phyloP scores from a whole-genome alignment of 495 filamentous ascomycete species.

The Penicillium lagena region DNA sequence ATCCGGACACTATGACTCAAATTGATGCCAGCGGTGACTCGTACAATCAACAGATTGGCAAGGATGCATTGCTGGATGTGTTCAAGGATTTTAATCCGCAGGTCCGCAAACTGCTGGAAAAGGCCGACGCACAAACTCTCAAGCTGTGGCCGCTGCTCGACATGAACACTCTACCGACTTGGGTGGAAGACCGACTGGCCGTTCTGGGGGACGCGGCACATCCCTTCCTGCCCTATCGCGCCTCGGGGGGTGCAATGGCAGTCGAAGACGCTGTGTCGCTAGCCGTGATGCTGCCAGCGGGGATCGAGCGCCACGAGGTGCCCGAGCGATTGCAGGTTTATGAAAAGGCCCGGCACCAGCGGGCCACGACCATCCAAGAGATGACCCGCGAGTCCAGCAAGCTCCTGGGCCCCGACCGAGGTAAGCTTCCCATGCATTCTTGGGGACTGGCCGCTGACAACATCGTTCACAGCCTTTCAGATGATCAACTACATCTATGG shows the following conservation, averaged over 20 bases:
- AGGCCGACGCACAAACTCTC: conserved; percentile 41
- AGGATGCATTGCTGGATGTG: conserved; percentile 40
- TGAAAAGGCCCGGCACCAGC: conserved; percentile 45
- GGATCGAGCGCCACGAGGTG: conserved; percentile 33
- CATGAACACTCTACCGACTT: conserved; percentile 49
- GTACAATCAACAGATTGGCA: conserved; percentile 43
- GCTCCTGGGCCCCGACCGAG: conserved; percentile 6
- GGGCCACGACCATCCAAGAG: conserved; percentile 50
- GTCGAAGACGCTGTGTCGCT: conserved; percentile 59
- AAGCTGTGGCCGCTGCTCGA: conserved; percentile 56
- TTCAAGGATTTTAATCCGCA: conserved; percentile 44
- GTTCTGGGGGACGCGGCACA: conserved; percentile 59
- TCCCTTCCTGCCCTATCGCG: conserved; percentile 52
- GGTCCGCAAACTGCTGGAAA: conserved; percentile 36
- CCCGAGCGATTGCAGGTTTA: conserved; percentile 51
- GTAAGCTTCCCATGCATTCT: conserved; percentile 6
- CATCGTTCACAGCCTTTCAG: conserved; percentile 27
- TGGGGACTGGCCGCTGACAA: not conserved
- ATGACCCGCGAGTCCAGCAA: conserved; percentile 33
- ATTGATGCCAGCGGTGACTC: conserved; percentile 21
- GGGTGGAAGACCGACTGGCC: conserved; percentile 42
- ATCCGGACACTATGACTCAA: conserved; percentile 40
- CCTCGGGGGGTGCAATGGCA: conserved; percentile 50
- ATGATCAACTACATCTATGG: conserved; percentile 53
- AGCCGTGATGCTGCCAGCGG: conserved; percentile 41